These are phyloP conservation scores for Sutorius eximius DNA, from an alignment of 1,284 basidiomycete species.

Conservation along the genomic window DNA sequence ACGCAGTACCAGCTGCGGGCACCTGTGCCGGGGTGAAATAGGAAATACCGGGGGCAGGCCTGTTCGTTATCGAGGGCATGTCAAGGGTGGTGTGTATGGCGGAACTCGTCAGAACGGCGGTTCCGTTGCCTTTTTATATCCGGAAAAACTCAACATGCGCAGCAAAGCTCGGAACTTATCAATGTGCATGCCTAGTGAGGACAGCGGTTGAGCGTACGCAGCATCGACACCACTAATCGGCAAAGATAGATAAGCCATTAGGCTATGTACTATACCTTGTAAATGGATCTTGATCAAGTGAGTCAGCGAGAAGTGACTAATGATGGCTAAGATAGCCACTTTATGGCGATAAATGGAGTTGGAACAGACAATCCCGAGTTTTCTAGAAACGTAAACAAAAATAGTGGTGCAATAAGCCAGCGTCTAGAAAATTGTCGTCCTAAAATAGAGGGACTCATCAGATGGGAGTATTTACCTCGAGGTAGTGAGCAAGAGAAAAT, in stretches of 20 bases:
- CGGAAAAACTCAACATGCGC: not conserved
- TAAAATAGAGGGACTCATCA: not conserved
- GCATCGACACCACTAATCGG: not conserved
- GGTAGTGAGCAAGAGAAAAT: not conserved
- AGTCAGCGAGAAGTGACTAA: not conserved
- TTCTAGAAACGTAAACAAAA: not conserved
- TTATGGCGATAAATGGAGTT: not conserved
- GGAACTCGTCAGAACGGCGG: not conserved
- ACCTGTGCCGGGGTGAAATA: constrained; percentile 58
- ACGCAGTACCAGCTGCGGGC: constrained; percentile 50
- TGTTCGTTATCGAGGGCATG: constrained; percentile 27
- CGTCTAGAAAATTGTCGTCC: not conserved
- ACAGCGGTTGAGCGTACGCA: not conserved
- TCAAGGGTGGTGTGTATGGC: not conserved
- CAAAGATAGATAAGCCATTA: not conserved
- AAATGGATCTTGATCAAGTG: not conserved
- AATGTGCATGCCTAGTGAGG: not conserved
- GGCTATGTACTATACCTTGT: not conserved
- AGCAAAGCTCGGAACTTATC: not conserved
- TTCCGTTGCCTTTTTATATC: constrained; percentile 5
- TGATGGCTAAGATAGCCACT: not conserved
- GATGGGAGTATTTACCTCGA: no score
- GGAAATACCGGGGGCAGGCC: constrained; percentile 40
- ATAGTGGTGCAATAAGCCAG: not conserved
- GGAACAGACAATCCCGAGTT: not conserved